A percentile compares a stretch with the other conserved stretches of the same genome.
phyloP scores from a whole-genome alignment of 805 yeast species.

The Brettanomyces sp. region DNA sequence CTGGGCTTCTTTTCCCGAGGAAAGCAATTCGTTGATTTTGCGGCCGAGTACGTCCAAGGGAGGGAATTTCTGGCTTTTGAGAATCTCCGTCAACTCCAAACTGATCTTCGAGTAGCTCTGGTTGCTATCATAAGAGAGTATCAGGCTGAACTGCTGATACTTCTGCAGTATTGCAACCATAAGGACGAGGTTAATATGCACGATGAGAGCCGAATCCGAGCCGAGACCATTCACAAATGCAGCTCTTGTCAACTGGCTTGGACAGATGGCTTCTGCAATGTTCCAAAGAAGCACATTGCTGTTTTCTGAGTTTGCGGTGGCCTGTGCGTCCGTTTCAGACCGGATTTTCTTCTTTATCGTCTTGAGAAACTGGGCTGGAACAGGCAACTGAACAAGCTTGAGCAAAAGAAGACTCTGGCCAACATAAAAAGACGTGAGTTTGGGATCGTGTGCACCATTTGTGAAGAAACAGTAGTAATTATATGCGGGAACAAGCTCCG shows the following conservation, averaged over 20 bases:
- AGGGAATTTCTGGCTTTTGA: conserved; percentile 33
- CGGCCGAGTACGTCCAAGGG: conserved; percentile 36
- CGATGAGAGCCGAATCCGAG: conserved; percentile 39
- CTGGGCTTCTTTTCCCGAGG: conserved; percentile 24
- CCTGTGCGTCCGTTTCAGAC: not conserved
- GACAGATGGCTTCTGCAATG: conserved; percentile 50
- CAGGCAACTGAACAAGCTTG: conserved; percentile 45
- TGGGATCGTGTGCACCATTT: conserved; percentile 72
- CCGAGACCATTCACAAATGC: conserved; percentile 52
- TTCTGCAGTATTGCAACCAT: conserved; percentile 46
- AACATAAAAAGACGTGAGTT: conserved; percentile 72
- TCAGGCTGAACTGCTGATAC: conserved; percentile 29
- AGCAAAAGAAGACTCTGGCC: conserved; percentile 58
- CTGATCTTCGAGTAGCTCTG: conserved; percentile 7
- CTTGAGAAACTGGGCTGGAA: conserved; percentile 33
- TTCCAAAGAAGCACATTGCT: conserved; percentile 9
- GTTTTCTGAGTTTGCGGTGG: not conserved
- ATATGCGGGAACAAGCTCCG: conserved; percentile 71
- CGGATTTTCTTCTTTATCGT: conserved; percentile 4
- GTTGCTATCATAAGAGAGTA: conserved; percentile 12
- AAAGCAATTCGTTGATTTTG: conserved; percentile 32
- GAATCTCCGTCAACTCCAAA: conserved; percentile 14
- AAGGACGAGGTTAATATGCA: conserved; percentile 56
- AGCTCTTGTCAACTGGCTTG: conserved; percentile 51
- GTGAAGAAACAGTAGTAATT: conserved; percentile 44